Conservation (phyloP, 1,284 basidiomycete species). For the Malassezia equina region DNA sequence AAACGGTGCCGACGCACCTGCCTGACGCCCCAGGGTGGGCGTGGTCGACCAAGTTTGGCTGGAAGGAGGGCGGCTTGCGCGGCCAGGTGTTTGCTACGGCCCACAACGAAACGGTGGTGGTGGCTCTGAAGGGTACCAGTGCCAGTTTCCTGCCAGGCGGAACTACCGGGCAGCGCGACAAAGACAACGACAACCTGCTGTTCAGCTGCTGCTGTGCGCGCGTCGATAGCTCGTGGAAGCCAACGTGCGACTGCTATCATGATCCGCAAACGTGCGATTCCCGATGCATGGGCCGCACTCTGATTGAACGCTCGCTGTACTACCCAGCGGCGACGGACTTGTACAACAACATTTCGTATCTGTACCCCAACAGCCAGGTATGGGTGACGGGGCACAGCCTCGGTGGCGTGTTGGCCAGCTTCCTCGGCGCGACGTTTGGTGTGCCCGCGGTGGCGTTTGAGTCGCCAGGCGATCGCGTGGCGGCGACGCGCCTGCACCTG, state of each 20-base stretch:
- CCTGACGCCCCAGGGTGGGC: constrained; percentile 20
- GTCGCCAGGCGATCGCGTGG: constrained; percentile 77
- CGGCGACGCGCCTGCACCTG: constrained; percentile 74
- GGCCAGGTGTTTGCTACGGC: constrained; percentile 61
- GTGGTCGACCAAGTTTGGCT: constrained; percentile 69
- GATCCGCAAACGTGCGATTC: constrained; percentile 58
- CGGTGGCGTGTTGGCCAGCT: constrained; percentile 73
- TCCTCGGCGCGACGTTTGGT: constrained; percentile 86
- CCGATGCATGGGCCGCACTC: constrained; percentile 66
- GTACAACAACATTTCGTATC: constrained; percentile 59
- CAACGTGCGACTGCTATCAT: constrained; percentile 79
- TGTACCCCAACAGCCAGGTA: constrained; percentile 84
- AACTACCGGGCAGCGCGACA: constrained; percentile 81
- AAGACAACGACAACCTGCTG: constrained; percentile 86
- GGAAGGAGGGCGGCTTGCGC: constrained; percentile 80
- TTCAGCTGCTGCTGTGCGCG: constrained; percentile 97
- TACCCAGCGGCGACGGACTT: constrained; percentile 71
- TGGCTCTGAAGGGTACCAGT: constrained; percentile 90
- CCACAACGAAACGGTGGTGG: constrained; percentile 67
- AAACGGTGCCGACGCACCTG: constrained; percentile 17
- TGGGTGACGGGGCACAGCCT: constrained; percentile 89
- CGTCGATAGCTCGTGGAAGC: constrained; percentile 86
- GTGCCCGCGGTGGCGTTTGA: constrained; percentile 79
- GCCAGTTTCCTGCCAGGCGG: constrained; percentile 67
- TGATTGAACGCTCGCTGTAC: constrained; percentile 76